Evolutionary conservation across 2,329 filamentous ascomycete species (phyloP).

Genomic region (Claviceps maximensis): DNA sequence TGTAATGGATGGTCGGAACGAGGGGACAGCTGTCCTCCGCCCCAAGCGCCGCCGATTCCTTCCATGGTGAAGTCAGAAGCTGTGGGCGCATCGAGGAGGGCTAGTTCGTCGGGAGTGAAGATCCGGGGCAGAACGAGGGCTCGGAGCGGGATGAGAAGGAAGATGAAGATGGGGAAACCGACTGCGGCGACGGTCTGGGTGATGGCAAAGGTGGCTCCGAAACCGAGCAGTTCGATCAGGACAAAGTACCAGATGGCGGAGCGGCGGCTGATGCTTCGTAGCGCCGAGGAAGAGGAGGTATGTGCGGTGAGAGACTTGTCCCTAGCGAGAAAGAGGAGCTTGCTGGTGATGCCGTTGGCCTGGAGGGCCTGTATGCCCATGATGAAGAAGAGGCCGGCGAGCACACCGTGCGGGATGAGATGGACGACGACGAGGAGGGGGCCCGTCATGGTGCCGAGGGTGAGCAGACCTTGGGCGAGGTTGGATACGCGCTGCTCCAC

Average conservation of each 20-base stretch:
- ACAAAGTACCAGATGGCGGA: constrained; percentile 60
- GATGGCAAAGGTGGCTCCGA: constrained; percentile 69
- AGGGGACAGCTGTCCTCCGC: constrained; percentile 9
- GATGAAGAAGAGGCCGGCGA: constrained; percentile 72
- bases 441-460: constrained; percentile 65
- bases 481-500: constrained; percentile 73
- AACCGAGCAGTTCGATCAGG: constrained; percentile 52
- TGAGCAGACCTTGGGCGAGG: constrained; percentile 63
- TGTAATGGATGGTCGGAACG: background rate
- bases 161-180: constrained; percentile 64
- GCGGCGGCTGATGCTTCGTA: constrained; percentile 48
- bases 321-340: constrained; percentile 55
- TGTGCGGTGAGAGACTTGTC: constrained; percentile 48
- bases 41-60: constrained; percentile 53
- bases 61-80: constrained; percentile 67
- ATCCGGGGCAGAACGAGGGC: constrained; percentile 48
- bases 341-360: constrained; percentile 64
- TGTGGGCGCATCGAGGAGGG: constrained; percentile 55
- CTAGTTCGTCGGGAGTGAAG: constrained; percentile 48
- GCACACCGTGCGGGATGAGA: constrained; percentile 65
- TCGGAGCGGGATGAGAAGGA: constrained; percentile 53
- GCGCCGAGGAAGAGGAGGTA: constrained; percentile 35
- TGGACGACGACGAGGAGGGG: constrained; percentile 62
- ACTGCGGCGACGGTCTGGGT: constrained; percentile 74
- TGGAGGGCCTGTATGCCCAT: constrained; percentile 71